These are phyloP conservation scores for Sugiyamaella castrensis DNA, from an alignment of 1,139 yeast species.

Conservation along the genomic window DNA sequence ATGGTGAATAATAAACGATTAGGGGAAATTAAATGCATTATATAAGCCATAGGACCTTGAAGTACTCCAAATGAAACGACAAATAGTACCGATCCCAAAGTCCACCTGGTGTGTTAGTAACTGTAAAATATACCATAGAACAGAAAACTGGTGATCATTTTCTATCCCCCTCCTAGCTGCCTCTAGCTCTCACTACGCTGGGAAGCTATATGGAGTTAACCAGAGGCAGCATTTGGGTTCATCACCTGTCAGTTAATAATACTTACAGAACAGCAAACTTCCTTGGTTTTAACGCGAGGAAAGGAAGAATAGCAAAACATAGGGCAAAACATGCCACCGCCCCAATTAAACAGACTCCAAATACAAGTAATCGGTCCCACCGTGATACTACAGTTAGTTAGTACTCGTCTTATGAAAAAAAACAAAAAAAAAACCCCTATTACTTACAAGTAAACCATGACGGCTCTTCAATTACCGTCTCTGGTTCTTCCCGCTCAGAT, in stretches of 20 bases:
- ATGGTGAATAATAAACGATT: slow-evolving; percentile 76
- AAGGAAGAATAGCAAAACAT: slow-evolving; percentile 83
- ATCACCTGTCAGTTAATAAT: neutral
- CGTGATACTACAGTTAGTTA: slow-evolving; percentile 47
- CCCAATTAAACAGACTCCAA: slow-evolving; percentile 72
- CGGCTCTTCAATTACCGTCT: slow-evolving; percentile 47
- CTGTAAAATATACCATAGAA: neutral
- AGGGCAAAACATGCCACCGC: slow-evolving; percentile 75
- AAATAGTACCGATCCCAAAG: slow-evolving; percentile 83
- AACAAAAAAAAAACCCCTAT: no score
- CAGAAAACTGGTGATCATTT: neutral
- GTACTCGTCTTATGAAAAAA: neutral
- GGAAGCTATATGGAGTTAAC: no score
- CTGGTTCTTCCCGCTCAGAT: slow-evolving; percentile 24
- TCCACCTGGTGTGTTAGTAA: slow-evolving; percentile 49
- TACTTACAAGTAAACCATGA: slow-evolving; percentile 46
- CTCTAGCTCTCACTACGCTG: no score
- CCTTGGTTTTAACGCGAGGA: slow-evolving; percentile 82
- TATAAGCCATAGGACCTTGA: slow-evolving; percentile 85
- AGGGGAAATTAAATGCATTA: slow-evolving; percentile 68
- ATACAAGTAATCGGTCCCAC: slow-evolving; percentile 76
- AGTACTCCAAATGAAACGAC: slow-evolving; percentile 85
- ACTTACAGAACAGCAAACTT: slow-evolving; percentile 62
- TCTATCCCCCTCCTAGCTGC: neutral
- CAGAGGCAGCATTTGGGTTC: no score